Percentiles rank a stretch among this genome's conserved stretches.
phyloP scores from a whole-genome alignment of 192 early-diverging fungal genomes.

The Linnemannia hyalina region DNA sequence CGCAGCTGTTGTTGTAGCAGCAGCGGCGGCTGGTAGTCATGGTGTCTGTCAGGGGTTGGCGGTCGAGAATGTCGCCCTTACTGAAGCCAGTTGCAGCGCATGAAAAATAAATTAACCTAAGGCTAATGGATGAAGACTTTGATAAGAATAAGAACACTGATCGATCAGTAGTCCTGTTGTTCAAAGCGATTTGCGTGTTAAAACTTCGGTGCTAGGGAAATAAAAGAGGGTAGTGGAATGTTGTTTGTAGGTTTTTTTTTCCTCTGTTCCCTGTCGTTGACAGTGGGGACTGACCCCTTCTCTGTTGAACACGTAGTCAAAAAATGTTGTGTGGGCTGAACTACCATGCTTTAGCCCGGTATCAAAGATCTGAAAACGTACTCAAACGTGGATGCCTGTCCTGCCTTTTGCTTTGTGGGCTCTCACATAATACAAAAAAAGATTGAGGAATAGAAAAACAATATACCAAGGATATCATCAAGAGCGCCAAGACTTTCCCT shows the following conservation, averaged over 20 bases:
- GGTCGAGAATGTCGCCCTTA: not conserved
- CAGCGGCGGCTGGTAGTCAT: not conserved
- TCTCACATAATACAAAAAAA: not conserved
- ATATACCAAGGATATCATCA: not conserved
- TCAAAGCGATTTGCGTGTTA: too few relatives aligned
- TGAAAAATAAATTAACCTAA: not conserved
- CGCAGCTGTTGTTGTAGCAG: not conserved
- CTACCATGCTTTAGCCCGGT: too few relatives aligned
- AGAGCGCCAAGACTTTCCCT: constrained; percentile 4
- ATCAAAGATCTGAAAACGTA: too few relatives aligned
- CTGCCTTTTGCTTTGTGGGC: not conserved
- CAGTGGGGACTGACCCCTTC: too few relatives aligned
- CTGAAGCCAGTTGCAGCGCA: not conserved
- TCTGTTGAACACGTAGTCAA: too few relatives aligned
- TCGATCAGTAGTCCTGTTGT: too few relatives aligned
- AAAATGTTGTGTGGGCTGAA: too few relatives aligned
- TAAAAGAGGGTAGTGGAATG: too few relatives aligned
- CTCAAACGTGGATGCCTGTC: not conserved
- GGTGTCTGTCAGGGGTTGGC: not conserved
- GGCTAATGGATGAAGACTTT: not conserved
- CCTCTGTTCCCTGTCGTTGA: too few relatives aligned
- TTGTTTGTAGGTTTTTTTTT: too few relatives aligned
- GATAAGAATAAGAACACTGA: too few relatives aligned
- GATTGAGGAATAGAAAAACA: not conserved
- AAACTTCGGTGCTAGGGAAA: too few relatives aligned